These are phyloP conservation scores for Leucocoprinus sp. DNA, from an alignment of 768 basidiomycete species.

Conservation along the genomic window DNA sequence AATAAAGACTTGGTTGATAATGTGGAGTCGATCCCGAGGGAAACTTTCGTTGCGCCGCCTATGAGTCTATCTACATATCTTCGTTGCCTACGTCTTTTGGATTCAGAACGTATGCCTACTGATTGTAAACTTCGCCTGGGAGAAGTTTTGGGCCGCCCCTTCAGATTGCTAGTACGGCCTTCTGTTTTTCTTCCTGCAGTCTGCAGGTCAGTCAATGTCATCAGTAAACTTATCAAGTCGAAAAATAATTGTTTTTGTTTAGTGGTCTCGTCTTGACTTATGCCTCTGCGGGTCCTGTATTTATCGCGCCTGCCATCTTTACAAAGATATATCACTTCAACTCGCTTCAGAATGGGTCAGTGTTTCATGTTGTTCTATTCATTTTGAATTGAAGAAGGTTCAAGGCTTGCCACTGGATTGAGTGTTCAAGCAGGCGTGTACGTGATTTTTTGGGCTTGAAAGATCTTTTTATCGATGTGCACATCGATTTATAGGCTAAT, in stretches of 20 bases:
- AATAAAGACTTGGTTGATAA: neutral
- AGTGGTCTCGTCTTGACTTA: neutral
- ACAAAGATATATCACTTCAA: conserved; percentile 17
- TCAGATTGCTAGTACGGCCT: neutral
- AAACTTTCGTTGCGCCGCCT: neutral
- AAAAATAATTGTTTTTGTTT: neutral
- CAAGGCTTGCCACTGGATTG: conserved; percentile 26
- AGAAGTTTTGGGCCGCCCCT: neutral
- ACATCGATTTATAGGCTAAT: conserved; percentile 8
- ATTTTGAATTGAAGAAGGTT: neutral
- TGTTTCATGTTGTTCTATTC: neutral
- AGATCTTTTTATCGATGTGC: neutral
- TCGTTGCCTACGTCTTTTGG: neutral
- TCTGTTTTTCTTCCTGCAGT: neutral
- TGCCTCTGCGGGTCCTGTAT: conserved; percentile 14
- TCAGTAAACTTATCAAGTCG: neutral
- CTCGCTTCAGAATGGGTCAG: conserved; percentile 27
- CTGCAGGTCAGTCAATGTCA: neutral
- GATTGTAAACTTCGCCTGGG: neutral
- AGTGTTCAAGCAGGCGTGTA: conserved; percentile 28
- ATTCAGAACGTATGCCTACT: neutral
- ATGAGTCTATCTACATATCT: neutral
- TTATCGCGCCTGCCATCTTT: conserved; percentile 19
- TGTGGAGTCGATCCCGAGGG: neutral
- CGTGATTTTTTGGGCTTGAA: conserved; percentile 7